Conservation (phyloP, 2,329 filamentous ascomycete genomes). For the Clonostachys rosea region DNA sequence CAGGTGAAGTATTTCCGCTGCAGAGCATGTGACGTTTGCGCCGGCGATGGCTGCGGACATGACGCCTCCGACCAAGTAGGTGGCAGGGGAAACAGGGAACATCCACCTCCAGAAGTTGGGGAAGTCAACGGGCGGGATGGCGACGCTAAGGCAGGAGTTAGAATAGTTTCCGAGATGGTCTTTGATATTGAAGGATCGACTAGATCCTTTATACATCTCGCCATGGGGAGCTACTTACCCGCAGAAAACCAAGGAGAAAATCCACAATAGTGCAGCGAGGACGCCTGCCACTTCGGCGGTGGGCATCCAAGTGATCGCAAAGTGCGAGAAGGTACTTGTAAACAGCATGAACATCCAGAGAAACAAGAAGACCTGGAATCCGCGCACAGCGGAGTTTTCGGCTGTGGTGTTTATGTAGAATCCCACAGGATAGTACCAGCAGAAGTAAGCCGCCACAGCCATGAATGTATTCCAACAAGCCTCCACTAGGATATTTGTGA, state of each 20-base stretch:
- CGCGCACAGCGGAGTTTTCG: slow-evolving; percentile 33
- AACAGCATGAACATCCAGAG: slow-evolving; percentile 63
- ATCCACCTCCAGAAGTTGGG: slow-evolving; percentile 76
- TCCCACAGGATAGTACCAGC: slow-evolving; percentile 62
- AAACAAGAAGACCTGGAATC: slow-evolving; percentile 62
- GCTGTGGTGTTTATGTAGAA: slow-evolving; percentile 45
- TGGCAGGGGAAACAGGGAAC: slow-evolving; percentile 70
- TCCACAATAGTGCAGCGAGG: slow-evolving; percentile 62
- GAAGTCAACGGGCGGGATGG: slow-evolving; percentile 55
- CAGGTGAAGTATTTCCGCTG: slow-evolving; percentile 61
- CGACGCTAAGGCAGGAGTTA: slow-evolving; percentile 68
- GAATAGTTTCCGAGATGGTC: no score
- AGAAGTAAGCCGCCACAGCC: slow-evolving; percentile 9
- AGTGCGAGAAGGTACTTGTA: slow-evolving; percentile 61
- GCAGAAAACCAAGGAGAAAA: slow-evolving; percentile 61
- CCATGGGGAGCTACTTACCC: slow-evolving; percentile 8
- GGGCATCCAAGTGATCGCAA: slow-evolving; percentile 59
- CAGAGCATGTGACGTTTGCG: slow-evolving; percentile 52
- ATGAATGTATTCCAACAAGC: slow-evolving; percentile 75
- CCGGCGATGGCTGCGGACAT: slow-evolving; percentile 60
- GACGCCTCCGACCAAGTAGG: slow-evolving; percentile 67
- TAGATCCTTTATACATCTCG: no score
- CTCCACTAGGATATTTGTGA: slow-evolving; percentile 78
- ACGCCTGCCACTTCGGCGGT: slow-evolving; percentile 64
- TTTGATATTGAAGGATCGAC: no score